A percentile compares a stretch with the other conserved stretches of the same genome.
Evolutionary conservation across 352 stramenopile species (phyloP).

Genomic region (Globisporangium nunn): DNA sequence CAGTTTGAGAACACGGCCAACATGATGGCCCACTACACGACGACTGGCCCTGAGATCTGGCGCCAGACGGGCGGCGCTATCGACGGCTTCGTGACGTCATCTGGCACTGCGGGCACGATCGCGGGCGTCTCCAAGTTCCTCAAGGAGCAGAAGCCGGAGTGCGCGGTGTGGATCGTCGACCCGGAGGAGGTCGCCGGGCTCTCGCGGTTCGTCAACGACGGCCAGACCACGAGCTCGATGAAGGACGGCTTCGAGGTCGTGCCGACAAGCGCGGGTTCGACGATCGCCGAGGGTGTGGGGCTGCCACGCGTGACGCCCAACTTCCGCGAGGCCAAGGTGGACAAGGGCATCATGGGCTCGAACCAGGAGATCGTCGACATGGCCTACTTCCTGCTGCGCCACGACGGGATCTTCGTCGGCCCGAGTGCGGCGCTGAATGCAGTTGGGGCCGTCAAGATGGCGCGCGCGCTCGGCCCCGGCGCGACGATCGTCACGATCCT

Average conservation of each 20-base stretch:
- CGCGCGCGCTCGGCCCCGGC: conserved; percentile 50
- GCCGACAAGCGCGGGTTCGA: conserved; percentile 67
- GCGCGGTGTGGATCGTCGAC: conserved; percentile 69
- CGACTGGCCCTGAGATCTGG: conserved; percentile 88
- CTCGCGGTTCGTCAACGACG: conserved; percentile 78
- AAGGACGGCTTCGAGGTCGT: conserved; percentile 90
- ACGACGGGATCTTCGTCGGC: conserved; percentile 92
- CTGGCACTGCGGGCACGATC: conserved; percentile 90
- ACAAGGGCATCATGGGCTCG: conserved; percentile 88
- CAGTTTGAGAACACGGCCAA: conserved; percentile 79
- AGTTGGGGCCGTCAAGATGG: conserved; percentile 77
- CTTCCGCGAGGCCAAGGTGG: conserved; percentile 82
- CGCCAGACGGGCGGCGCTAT: conserved; percentile 81
- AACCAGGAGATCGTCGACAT: conserved; percentile 94
- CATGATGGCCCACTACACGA: conserved; percentile 58
- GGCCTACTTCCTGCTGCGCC: conserved; percentile 84
- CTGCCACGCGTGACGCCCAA: conserved; percentile 91
- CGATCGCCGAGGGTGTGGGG: conserved; percentile 93
- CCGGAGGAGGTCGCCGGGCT: conserved; percentile 82
- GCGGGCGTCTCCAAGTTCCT: conserved; percentile 91
- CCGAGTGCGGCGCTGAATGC: conserved; percentile 73
- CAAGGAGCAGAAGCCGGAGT: conserved; percentile 69
- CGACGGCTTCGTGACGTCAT: conserved; percentile 89
- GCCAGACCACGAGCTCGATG: conserved; percentile 43
- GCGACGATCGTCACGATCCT: conserved; percentile 79